phyloP scores from a whole-genome alignment of 768 basidiomycete species.

The Pisolithus marmoratus region DNA sequence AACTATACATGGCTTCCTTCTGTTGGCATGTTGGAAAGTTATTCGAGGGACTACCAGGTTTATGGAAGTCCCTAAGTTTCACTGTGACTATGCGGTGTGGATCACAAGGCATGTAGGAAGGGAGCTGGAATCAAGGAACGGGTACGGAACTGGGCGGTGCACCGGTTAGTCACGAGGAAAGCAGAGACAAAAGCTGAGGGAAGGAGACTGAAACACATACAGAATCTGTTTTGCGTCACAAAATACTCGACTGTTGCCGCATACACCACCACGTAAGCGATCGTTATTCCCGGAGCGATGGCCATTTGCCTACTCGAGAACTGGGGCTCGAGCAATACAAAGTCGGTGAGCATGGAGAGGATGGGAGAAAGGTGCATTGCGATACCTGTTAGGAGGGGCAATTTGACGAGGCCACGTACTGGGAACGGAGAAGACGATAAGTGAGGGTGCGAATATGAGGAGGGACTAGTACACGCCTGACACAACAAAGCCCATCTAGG shows the following conservation, averaged over 20 bases:
- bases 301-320: constrained; percentile 28
- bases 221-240: neutral
- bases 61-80: too few relatives aligned
- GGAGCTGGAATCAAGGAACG: neutral
- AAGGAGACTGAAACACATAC: neutral
- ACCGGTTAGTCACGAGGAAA: neutral
- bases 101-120: neutral
- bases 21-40: too few relatives aligned
- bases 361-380: constrained; percentile 59
- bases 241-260: neutral
- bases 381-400: constrained; percentile 52
- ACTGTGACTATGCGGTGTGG: too few relatives aligned
- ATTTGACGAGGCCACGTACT: constrained; percentile 10
- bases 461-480: constrained; percentile 62
- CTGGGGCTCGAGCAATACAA: constrained; percentile 53
- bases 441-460: constrained; percentile 44
- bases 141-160: neutral
- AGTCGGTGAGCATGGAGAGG: constrained; percentile 53
- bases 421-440: constrained; percentile 40
- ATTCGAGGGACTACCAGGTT: too few relatives aligned
- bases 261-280: neutral
- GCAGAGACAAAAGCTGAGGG: too few relatives aligned
- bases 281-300: constrained; percentile 1
- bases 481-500: constrained; percentile 37
- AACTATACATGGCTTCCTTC: too few relatives aligned